Conservation (phyloP, 371 early-diverging fungal species). For the Rhizomucor miehei region DNA sequence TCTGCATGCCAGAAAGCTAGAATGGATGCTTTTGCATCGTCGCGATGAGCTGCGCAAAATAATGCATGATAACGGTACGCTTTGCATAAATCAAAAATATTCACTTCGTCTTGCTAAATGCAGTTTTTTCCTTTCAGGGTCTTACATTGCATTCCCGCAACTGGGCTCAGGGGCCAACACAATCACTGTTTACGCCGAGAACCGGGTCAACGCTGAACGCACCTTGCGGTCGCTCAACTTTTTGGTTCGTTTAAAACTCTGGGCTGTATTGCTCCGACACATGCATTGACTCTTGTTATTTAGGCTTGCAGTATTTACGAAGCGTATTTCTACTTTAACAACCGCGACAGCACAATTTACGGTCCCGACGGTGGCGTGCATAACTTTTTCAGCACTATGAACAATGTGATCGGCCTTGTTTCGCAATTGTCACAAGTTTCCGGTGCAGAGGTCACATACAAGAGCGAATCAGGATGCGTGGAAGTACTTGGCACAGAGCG, state of each 20-base stretch:
- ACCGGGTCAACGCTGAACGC: constrained; percentile 70
- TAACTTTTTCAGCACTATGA: constrained; percentile 30
- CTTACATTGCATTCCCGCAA: constrained; percentile 60
- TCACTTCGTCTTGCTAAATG: neutral
- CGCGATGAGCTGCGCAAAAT: constrained; percentile 63
- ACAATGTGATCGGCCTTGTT: constrained; percentile 38
- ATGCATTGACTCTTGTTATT: neutral
- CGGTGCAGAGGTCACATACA: constrained; percentile 55
- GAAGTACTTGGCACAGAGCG: constrained; percentile 63
- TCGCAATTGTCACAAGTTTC: constrained; percentile 52
- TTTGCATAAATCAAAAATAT: constrained; percentile 2
- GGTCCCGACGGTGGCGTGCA: constrained; percentile 24
- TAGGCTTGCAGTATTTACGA: constrained; percentile 59
- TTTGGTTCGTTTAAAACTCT: constrained; percentile 44
- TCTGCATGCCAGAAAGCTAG: constrained; percentile 62
- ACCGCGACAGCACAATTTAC: constrained; percentile 32
- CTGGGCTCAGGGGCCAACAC: constrained; percentile 55
- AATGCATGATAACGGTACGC: constrained; percentile 71
- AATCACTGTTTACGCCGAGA: constrained; percentile 64
- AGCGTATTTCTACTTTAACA: constrained; percentile 54
- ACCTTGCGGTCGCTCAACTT: constrained; percentile 69
- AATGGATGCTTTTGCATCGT: constrained; percentile 70
- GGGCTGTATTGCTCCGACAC: neutral
- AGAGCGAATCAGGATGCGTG: constrained; percentile 41
- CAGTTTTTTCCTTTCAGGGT: constrained; percentile 27